Evolutionary conservation across 257 asterid species (phyloP).

Genomic region (Lycium ferocissimum): DNA sequence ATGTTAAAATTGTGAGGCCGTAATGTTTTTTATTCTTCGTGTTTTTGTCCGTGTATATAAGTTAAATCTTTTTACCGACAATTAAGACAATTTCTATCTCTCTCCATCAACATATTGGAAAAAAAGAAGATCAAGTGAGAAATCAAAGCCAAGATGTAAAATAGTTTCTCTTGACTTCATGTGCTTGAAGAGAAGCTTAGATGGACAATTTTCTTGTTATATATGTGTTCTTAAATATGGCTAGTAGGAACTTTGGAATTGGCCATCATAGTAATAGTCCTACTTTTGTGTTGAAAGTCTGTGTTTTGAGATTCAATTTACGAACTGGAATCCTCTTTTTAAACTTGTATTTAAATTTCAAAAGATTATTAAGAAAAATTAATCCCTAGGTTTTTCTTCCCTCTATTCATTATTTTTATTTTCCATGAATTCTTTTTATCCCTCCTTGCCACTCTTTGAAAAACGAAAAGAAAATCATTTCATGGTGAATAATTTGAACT

Average conservation of each 20-base stretch:
- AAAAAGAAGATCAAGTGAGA: not conserved
- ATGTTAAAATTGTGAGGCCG: not conserved
- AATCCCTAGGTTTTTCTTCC: no score
- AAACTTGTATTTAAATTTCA: no score
- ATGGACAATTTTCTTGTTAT: not conserved
- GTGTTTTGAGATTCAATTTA: no score
- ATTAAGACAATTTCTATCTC: not conserved
- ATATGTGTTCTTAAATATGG: no score
- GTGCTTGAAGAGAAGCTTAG: not conserved
- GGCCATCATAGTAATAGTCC: no score
- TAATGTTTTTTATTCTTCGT: not conserved
- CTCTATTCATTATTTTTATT: no score
- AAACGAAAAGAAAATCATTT: not conserved
- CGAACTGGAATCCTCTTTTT: no score
- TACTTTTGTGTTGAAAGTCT: no score
- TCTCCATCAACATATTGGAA: not conserved
- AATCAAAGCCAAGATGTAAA: not conserved
- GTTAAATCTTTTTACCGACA: not conserved
- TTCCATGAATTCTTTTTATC: not conserved
- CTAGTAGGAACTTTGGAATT: no score
- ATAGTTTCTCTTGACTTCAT: not conserved
- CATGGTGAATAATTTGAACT: not conserved
- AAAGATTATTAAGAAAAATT: no score
- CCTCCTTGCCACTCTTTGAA: not conserved
- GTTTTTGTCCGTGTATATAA: not conserved